A percentile compares a stretch with the other conserved stretches of the same genome.
phyloP scores from a whole-genome alignment of 2,329 filamentous ascomycete species.

The Pyrenophora tritici-repentis region DNA sequence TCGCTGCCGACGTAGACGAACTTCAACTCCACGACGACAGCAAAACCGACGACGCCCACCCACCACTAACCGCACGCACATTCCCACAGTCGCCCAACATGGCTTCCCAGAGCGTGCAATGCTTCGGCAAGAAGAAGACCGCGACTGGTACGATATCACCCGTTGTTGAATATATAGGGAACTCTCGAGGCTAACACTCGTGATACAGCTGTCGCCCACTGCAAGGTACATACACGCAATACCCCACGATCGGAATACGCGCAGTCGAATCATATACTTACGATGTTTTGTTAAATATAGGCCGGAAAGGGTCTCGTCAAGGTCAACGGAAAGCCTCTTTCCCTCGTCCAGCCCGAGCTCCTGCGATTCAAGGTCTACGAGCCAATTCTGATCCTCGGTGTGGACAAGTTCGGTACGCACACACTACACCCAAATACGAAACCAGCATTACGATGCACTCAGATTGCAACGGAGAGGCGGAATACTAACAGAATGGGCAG shows the following conservation, averaged over 20 bases:
- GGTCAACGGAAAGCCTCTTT: conserved; percentile 96
- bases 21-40: conserved; percentile 31
- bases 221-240: conserved; percentile 68
- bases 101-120: conserved; percentile 66
- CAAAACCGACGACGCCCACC: conserved; percentile 34
- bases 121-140: conserved; percentile 89
- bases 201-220: conserved; percentile 79
- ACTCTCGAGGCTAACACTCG: conserved; percentile 47
- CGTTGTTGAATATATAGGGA: conserved; percentile 7
- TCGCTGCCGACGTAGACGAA: conserved; percentile 23
- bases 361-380: conserved; percentile 99
- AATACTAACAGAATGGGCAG: conserved; percentile 37
- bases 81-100: conserved; percentile 46
- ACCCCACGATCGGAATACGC: conserved; percentile 24
- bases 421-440: conserved; percentile 1
- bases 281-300: conserved; percentile 46
- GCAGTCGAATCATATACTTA: conserved; percentile 36
- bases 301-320: conserved; percentile 90
- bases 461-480: conserved; percentile 11
- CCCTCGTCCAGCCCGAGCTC: conserved; percentile 93
- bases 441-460: conserved; percentile 2
- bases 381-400: conserved; percentile 92
- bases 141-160: conserved; percentile 50
- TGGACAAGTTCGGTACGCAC: conserved; percentile 83
- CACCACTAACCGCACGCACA: conserved; percentile 38